Percentiles rank a stretch among this genome's conserved stretches.
phyloP scores from a whole-genome alignment of 176 grass and related monocot genomes.

The Musa troglodytarum region DNA sequence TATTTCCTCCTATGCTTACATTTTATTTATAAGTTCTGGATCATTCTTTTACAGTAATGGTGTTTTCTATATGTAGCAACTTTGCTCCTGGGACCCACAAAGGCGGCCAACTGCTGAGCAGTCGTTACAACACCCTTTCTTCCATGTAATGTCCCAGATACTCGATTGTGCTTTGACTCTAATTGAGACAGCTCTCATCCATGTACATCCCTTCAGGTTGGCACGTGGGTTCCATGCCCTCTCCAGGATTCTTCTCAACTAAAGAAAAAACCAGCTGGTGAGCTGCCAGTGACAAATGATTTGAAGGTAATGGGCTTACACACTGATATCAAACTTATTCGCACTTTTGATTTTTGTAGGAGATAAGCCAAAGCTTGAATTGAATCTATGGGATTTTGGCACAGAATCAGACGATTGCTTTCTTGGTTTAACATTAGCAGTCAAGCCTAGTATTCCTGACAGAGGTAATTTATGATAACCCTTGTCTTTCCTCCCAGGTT shows the following conservation, averaged over 20 bases:
- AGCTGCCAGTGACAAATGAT: conserved; percentile 7
- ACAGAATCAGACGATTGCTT: conserved; percentile 60
- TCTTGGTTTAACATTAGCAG: conserved; percentile 76
- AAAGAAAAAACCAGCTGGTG: conserved; percentile 37
- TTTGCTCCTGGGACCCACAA: conserved; percentile 84
- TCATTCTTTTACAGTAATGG: conserved; percentile 7
- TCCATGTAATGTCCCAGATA: conserved; percentile 51
- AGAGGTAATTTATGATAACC: conserved; percentile 30
- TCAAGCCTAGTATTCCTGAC: conserved; percentile 62
- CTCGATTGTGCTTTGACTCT: conserved; percentile 6
- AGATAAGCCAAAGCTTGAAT: conserved; percentile 53
- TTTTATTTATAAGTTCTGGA: background rate
- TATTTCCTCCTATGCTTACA: background rate
- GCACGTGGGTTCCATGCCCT: conserved; percentile 37
- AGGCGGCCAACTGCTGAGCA: conserved; percentile 83
- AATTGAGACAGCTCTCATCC: conserved; percentile 18
- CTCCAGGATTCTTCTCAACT: conserved; percentile 29
- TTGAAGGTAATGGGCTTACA: background rate
- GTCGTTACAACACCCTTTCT: conserved; percentile 77
- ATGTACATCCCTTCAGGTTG: conserved; percentile 33
- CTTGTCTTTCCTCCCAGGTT: background rate
- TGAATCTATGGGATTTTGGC: conserved; percentile 71
- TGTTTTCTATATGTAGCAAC: conserved; percentile 37
- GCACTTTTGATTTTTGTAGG: conserved; percentile 25
- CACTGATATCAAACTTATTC: background rate